Evolutionary conservation across 345 rosid species (phyloP), one percentile per base, ranked within the genome.

Genomic region (Camelina neglecta): DNA sequence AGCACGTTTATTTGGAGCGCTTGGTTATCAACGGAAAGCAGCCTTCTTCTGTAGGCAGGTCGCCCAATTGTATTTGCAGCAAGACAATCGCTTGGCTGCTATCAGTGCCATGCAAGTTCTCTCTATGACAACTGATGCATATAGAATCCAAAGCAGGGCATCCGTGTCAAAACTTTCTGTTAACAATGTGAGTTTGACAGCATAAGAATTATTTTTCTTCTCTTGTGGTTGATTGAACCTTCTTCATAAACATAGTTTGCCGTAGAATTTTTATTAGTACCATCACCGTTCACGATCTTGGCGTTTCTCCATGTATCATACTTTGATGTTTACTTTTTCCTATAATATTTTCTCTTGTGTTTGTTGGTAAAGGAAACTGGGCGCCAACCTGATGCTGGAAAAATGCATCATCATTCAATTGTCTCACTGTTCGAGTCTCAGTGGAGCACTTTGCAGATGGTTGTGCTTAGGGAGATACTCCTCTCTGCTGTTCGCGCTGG

Each of bases 381-480:
- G 66, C 85, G 80, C 74, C 85, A 78, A 79, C 77, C 85, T 81
- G 96, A 89, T 80, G 76, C 79, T 31, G 93, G 93, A 66, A 93
- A 90, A 80, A 82, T 85, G 86, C 89, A 83, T 82, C 96, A 88
- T 78, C 95, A 86, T 62, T 96, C 91, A 33, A 83, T 93, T 23
- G 93, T 91, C 63, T 93, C 96, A 51, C 81, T 91, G 72, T 96
- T 89, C 60, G 97, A 93, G 83, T 96, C 97, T 67, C 99, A 90
- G 56, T 96, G 99, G 99, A 93, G 98, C 88, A 91, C 91, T 21
- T 85, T 96, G 81, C 99, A 93, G 87, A 96, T 96, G 99, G 98
- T 96, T 82, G 99, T 96, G 65, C 83, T 96, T 66, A 85, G 97
- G 80, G 99, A 96, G 89, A 89, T 96, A 87, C 82, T 93, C 77